A percentile compares a stretch with the other conserved stretches of the same genome.
Evolutionary conservation across 192 early-diverging fungal genomes (phyloP).

Genomic region (Coemansia sp.): DNA sequence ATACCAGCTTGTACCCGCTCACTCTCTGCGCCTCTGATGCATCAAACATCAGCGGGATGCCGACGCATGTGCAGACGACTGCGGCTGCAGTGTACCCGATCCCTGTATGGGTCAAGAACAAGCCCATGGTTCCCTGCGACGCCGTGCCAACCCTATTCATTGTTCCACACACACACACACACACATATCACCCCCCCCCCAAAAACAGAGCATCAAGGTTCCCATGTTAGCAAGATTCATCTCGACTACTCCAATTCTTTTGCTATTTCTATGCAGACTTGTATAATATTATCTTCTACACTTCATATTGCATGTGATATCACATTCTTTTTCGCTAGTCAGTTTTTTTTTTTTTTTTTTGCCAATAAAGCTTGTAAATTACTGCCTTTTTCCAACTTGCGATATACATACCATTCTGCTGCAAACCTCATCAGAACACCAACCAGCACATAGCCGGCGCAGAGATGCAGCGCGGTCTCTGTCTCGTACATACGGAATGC

Average conservation of each 20-base stretch:
- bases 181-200: not conserved
- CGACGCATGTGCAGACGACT: slow-evolving; percentile 34
- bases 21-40: slow-evolving; percentile 26
- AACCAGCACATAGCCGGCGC: slow-evolving; percentile 28
- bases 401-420: slow-evolving; percentile 28
- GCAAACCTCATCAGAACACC: slow-evolving; percentile 35
- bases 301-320: not conserved
- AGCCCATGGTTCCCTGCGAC: slow-evolving; percentile 19
- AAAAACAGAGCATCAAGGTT: not conserved
- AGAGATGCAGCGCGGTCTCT: slow-evolving; percentile 36
- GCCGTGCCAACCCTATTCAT: slow-evolving; percentile 39
- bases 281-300: slow-evolving; percentile 1
- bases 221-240: not conserved
- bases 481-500: slow-evolving; percentile 53
- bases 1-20: slow-evolving; percentile 48
- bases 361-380: not conserved
- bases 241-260: not conserved
- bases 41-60: slow-evolving; percentile 46
- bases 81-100: slow-evolving; percentile 27
- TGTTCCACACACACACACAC: not conserved
- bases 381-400: no score
- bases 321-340: not conserved
- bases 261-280: slow-evolving; percentile 1
- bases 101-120: slow-evolving; percentile 39
- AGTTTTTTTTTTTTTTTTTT: not conserved